Evolutionary conservation across 139 green algal species (phyloP).

Genomic region (Chlamydomonas sp.): DNA sequence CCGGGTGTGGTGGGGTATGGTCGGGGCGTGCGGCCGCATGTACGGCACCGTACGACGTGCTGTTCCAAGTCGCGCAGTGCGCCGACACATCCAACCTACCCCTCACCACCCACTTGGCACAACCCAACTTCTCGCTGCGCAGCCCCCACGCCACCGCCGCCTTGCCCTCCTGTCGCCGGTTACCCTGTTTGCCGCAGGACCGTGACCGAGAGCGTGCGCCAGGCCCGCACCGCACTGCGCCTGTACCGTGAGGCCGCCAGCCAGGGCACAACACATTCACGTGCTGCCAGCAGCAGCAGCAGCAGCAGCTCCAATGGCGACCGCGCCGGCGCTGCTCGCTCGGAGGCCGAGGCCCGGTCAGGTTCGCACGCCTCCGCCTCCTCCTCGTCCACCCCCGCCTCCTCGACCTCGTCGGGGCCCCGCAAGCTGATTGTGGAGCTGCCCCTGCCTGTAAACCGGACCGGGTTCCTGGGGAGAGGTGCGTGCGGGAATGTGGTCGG

Average conservation of each 20-base stretch:
- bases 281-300: neutral
- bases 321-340: neutral
- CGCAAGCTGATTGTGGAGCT: slow-evolving; percentile 27
- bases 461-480: slow-evolving; percentile 26
- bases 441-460: slow-evolving; percentile 20
- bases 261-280: too few relatives aligned
- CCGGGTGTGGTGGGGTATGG: too few relatives aligned
- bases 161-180: neutral
- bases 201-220: slow-evolving; percentile 1
- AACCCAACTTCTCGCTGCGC: too few relatives aligned
- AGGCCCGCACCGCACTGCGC: slow-evolving; percentile 4
- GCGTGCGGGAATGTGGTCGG: neutral
- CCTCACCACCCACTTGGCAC: too few relatives aligned
- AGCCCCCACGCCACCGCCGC: neutral
- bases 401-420: neutral
- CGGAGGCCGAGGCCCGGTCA: neutral
- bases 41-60: too few relatives aligned
- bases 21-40: too few relatives aligned
- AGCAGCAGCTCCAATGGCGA: neutral
- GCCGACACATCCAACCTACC: too few relatives aligned
- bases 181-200: neutral
- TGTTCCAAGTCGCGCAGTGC: too few relatives aligned
- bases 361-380: neutral
- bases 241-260: slow-evolving; percentile 1
- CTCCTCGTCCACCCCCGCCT: neutral